Evolutionary conservation across 148 eudicot genomes (phyloP), one percentile per base, ranked within the genome.

Genomic region (Chenopodium formosanum): DNA sequence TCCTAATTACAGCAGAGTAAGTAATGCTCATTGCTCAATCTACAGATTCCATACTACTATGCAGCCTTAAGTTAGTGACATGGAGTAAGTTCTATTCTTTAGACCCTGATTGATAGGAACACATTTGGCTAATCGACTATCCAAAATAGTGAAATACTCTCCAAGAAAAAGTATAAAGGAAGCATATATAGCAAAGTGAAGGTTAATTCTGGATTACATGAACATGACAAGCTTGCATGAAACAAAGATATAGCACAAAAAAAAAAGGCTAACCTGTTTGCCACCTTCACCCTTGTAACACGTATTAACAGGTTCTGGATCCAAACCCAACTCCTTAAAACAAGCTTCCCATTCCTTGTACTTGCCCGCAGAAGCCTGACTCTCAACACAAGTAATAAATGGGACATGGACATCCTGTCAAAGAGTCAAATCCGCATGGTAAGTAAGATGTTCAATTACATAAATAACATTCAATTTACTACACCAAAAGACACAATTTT

Each of bases 311-410:
- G 90, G 85, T 22, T 80, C 29, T 31, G 87, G 72, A 86, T 92
- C 89, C 85, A 94, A 89, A 34, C 76, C 78, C 86, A 91, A 79
- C 78, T 84, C 80, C 75, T 79, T 80, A 70, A 84, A 93, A 81
- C 95, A 93, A 22, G 85, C 85, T 65, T 86, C 89, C 95, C 97
- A 93, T 73, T 88, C 52, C 4, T 78, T n/a, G 68, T 84, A 90
- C 40, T 83, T 87, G 68, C 77, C 77, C 31, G 89, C 73, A 56
- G 83, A 82, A 37, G 86, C 88, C 52, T 89, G 83, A 56, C 32
- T 86, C 84, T 94, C 98, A 50, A 94, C 88, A 50, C 98, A 94
- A 69, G 86, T 67, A 79, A 94, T 82, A 84, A 92, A 88, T 74
- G 90, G 83, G 79, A 94, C 92, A 81, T 94, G 88, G 69, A 79